Percentiles rank a stretch among this genome's conserved stretches.
phyloP scores from a whole-genome alignment of 805 yeast genomes.

The Yamadazyma olivae region DNA sequence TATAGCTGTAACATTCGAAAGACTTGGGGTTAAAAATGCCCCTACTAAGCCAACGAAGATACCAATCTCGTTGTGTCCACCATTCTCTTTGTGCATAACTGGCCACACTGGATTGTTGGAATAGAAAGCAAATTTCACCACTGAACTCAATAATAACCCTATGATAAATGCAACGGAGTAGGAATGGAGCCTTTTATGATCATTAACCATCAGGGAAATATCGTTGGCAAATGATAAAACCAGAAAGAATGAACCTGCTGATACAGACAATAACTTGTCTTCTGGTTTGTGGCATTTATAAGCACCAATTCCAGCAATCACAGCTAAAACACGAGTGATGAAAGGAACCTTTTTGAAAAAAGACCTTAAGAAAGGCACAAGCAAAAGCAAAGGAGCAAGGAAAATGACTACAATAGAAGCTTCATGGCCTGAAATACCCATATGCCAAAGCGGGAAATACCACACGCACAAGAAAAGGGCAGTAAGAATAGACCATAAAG shows the following conservation, averaged over 20 bases:
- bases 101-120: constrained; percentile 98
- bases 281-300: constrained; percentile 69
- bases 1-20: constrained; percentile 5
- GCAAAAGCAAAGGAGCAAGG: constrained; percentile 56
- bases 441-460: constrained; percentile 97
- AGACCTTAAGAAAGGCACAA: constrained; percentile 35
- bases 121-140: constrained; percentile 69
- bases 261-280: constrained; percentile 58
- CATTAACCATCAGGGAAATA: constrained; percentile 29
- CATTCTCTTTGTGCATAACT: constrained; percentile 77
- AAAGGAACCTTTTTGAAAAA: constrained; percentile 46
- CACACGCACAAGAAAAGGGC: constrained; percentile 84
- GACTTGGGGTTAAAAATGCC: constrained; percentile 58
- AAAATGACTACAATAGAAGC: constrained; percentile 54
- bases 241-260: constrained; percentile 65
- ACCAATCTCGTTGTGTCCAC: constrained; percentile 81
- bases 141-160: constrained; percentile 73
- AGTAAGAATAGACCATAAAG: constrained; percentile 84
- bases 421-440: constrained; percentile 97
- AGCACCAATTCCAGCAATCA: constrained; percentile 71
- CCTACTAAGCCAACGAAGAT: constrained; percentile 58
- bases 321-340: constrained; percentile 52
- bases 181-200: constrained; percentile 34
- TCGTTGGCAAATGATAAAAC: constrained; percentile 58
- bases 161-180: constrained; percentile 57